These are phyloP conservation scores for Trichoderma sp. DNA, from an alignment of 2,329 filamentous ascomycete species.

Conservation along the genomic window DNA sequence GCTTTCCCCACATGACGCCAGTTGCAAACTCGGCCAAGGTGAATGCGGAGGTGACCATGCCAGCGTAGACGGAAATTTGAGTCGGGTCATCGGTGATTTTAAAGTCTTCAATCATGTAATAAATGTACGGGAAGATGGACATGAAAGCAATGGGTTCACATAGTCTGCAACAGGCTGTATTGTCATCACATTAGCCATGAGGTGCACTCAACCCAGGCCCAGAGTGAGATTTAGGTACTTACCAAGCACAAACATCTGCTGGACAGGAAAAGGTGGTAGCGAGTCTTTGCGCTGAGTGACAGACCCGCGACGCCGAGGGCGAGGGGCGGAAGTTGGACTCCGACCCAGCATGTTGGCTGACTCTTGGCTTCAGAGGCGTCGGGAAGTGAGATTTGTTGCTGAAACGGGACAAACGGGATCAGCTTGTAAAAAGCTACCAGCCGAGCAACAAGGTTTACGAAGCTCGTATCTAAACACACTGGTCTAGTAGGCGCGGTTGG, in stretches of 20 bases:
- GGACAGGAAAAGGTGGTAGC: constrained; percentile 38
- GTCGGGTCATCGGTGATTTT: constrained; percentile 74
- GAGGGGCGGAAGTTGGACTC: constrained; percentile 28
- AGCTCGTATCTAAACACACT: constrained; percentile 6
- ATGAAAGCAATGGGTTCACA: constrained; percentile 99
- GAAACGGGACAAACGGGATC: constrained; percentile 1
- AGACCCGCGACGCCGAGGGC: constrained; percentile 27
- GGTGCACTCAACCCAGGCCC: background rate
- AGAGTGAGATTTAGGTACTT: constrained; percentile 27
- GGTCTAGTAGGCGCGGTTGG: background rate
- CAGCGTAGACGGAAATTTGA: constrained; percentile 86
- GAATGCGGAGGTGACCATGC: constrained; percentile 94
- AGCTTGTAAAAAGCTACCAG: constrained; percentile 5
- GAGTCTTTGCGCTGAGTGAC: constrained; percentile 26
- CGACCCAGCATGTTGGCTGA: constrained; percentile 28
- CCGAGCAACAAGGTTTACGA: constrained; percentile 14
- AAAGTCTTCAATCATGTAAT: constrained; percentile 95
- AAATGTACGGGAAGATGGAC: constrained; percentile 98
- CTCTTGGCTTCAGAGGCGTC: background rate
- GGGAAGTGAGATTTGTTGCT: background rate
- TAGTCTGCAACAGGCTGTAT: constrained; percentile 81
- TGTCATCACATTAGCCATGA: background rate
- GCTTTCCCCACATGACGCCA: constrained; percentile 85
- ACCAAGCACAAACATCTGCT: constrained; percentile 55
- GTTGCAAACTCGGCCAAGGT: constrained; percentile 94